These are phyloP conservation scores for Metschnikowia chrysomelidarum DNA, from an alignment of 805 yeast species.

Conservation along the genomic window DNA sequence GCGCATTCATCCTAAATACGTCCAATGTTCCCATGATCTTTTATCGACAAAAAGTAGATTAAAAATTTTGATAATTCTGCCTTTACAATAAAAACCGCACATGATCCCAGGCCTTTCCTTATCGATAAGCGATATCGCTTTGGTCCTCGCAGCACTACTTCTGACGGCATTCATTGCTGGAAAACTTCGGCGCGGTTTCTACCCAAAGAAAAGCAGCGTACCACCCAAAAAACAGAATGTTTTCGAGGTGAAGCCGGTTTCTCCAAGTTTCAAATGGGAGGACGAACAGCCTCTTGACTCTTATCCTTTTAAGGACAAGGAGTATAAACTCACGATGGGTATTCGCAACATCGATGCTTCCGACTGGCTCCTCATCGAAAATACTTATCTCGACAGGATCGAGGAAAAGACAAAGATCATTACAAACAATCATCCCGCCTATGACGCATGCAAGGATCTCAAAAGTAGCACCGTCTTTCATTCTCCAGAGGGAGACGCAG, in stretches of 20 bases:
- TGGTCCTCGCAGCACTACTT: slow-evolving; percentile 1
- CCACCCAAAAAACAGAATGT: background rate
- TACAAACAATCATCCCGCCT: slow-evolving; percentile 32
- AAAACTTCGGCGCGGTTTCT: slow-evolving; percentile 2
- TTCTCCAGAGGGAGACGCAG: slow-evolving; percentile 33
- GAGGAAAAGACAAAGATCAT: slow-evolving; percentile 29
- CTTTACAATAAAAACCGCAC: too few relatives aligned
- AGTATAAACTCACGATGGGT: slow-evolving; percentile 34
- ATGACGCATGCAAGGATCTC: slow-evolving; percentile 27
- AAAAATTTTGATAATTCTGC: too few relatives aligned
- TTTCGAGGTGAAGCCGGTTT: slow-evolving; percentile 12
- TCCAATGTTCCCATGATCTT: too few relatives aligned
- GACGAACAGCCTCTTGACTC: slow-evolving; percentile 16
- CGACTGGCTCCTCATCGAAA: slow-evolving; percentile 43
- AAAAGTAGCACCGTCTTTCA: slow-evolving; percentile 30
- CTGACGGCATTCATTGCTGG: slow-evolving; percentile 3
- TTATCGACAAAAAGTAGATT: too few relatives aligned
- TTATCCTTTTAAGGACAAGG: slow-evolving; percentile 58
- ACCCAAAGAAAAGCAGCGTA: background rate
- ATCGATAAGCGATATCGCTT: background rate
- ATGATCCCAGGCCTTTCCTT: too few relatives aligned
- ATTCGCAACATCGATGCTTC: slow-evolving; percentile 27
- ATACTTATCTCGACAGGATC: slow-evolving; percentile 28
- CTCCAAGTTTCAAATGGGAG: slow-evolving; percentile 16
- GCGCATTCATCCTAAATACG: too few relatives aligned